Conservation (phyloP, 495 filamentous ascomycete species). For the Rhizodiscina lignyota region DNA sequence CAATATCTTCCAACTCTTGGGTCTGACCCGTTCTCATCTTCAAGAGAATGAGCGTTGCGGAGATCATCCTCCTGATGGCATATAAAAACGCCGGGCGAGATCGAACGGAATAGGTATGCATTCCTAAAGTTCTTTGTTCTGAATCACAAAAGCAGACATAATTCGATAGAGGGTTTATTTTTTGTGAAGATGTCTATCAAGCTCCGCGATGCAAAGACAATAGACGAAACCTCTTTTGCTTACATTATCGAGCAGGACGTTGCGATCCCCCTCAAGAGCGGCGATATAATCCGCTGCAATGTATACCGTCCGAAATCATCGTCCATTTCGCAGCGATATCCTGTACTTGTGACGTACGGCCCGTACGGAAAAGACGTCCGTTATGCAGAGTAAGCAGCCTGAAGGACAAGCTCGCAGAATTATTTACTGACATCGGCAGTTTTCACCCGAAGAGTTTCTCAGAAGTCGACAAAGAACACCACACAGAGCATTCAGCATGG, state of each 20-base stretch:
- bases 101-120: too few relatives aligned
- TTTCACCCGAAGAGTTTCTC: constrained; percentile 30
- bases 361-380: constrained; percentile 51
- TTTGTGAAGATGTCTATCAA: too few relatives aligned
- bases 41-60: too few relatives aligned
- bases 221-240: constrained; percentile 13
- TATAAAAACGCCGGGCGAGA: too few relatives aligned
- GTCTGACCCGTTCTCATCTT: too few relatives aligned
- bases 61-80: too few relatives aligned
- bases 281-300: constrained; percentile 14
- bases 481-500: constrained; percentile 34
- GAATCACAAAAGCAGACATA: too few relatives aligned
- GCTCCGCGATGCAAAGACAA: too few relatives aligned
- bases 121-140: too few relatives aligned
- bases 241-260: constrained; percentile 26
- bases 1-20: too few relatives aligned
- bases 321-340: constrained; percentile 14
- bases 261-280: constrained; percentile 14
- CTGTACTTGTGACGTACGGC: constrained; percentile 38
- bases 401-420: background rate
- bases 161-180: too few relatives aligned
- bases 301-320: constrained; percentile 16
- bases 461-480: constrained; percentile 31
- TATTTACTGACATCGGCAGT: too few relatives aligned
- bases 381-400: constrained; percentile 22